These are phyloP conservation scores for Epithemia pelagica DNA, from an alignment of 108 stramenopile species.

Conservation along the genomic window DNA sequence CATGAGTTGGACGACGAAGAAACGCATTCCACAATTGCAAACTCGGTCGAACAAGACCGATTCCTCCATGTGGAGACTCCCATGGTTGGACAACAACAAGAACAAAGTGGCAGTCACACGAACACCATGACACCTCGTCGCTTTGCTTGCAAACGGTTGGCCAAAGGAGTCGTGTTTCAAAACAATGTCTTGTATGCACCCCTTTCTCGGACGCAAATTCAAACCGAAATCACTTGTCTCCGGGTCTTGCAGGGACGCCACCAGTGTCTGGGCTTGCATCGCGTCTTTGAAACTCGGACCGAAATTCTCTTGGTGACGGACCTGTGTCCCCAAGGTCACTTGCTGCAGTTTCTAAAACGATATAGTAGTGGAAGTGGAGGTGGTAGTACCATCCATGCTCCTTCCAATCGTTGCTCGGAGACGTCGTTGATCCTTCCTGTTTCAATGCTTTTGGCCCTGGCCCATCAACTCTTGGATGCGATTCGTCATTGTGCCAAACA, in stretches of 20 bases:
- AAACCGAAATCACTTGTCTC: background rate
- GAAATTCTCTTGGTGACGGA: background rate
- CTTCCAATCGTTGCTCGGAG: too few species aligned
- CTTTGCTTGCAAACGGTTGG: background rate
- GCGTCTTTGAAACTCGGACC: background rate
- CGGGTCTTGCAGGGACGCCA: background rate
- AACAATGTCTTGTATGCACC: background rate
- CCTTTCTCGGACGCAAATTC: background rate
- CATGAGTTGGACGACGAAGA: too few species aligned
- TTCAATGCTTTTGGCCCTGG: background rate
- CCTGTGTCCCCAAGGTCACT: background rate
- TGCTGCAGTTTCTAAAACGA: background rate
- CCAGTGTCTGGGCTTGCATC: background rate
- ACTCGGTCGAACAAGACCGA: too few species aligned
- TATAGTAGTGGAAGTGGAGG: background rate
- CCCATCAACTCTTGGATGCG: conserved; percentile 76
- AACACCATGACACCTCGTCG: too few species aligned
- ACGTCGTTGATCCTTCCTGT: background rate
- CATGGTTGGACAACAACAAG: too few species aligned
- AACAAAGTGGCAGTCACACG: too few species aligned
- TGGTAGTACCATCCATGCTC: too few species aligned
- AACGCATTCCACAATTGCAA: too few species aligned
- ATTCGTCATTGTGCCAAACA: conserved; percentile 82
- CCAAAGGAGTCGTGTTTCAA: background rate
- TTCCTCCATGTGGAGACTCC: too few species aligned